phyloP scores from a whole-genome alignment of 2,329 filamentous ascomycete species.

The Aspergillus sp. region DNA sequence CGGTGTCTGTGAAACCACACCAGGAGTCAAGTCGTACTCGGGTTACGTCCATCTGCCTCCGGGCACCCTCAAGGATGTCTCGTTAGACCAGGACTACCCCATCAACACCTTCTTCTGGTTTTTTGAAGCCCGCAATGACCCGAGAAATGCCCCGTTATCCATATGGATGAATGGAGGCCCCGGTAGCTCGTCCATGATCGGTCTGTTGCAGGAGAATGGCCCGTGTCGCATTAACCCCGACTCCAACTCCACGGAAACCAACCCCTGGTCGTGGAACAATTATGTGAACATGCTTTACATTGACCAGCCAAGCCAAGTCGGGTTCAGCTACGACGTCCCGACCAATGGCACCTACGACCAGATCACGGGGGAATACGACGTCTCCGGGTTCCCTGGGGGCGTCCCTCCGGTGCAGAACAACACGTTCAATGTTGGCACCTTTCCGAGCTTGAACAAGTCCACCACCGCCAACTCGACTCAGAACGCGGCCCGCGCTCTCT shows the following conservation, averaged over 20 bases:
- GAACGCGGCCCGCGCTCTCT: constrained; percentile 55
- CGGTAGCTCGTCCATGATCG: constrained; percentile 57
- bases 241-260: constrained; percentile 50
- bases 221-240: constrained; percentile 55
- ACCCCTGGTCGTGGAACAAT: constrained; percentile 63
- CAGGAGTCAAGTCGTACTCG: constrained; percentile 55
- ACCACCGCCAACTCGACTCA: constrained; percentile 50
- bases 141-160: constrained; percentile 54
- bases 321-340: constrained; percentile 53
- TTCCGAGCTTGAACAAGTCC: constrained; percentile 44
- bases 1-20: constrained; percentile 56
- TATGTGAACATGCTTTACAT: constrained; percentile 68
- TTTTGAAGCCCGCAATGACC: constrained; percentile 55
- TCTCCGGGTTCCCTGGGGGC: constrained; percentile 25
- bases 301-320: constrained; percentile 62
- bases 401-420: constrained; percentile 46
- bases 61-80: constrained; percentile 38
- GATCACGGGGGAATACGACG: constrained; percentile 20
- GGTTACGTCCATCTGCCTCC: constrained; percentile 59
- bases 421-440: constrained; percentile 53
- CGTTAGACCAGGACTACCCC: constrained; percentile 50
- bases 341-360: constrained; percentile 40
- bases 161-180: constrained; percentile 64
- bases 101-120: constrained; percentile 68
- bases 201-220: constrained; percentile 50